A percentile compares a stretch with the other conserved stretches of the same genome.
Conservation (phyloP, 2,329 filamentous ascomycete species). For the Aureobasidium sp. region DNA sequence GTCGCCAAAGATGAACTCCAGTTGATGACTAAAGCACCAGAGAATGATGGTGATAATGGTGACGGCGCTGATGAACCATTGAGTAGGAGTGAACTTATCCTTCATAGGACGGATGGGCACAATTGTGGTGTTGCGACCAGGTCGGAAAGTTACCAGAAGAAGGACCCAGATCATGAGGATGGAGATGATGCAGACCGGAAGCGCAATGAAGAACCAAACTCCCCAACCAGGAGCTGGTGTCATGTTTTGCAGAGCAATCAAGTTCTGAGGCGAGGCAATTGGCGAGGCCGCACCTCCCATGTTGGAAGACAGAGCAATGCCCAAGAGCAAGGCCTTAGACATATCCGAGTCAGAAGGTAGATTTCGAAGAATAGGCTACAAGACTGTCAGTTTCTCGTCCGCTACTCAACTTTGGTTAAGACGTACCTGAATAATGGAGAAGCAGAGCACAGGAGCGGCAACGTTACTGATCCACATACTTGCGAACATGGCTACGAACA, state of each 20-base stretch:
- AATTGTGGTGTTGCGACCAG: conserved; percentile 77
- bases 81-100: conserved; percentile 78
- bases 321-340: conserved; percentile 90
- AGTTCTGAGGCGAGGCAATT: conserved; percentile 95
- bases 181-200: conserved; percentile 86
- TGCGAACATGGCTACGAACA: conserved; percentile 96
- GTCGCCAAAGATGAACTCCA: conserved; percentile 83
- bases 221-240: conserved; percentile 84
- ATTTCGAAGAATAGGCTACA: conserved; percentile 81
- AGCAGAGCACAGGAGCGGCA: conserved; percentile 91
- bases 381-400: conserved; percentile 30
- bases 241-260: conserved; percentile 96
- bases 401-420: neutral
- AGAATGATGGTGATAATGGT: conserved; percentile 78
- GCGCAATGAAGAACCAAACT: conserved; percentile 91
- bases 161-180: conserved; percentile 85
- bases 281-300: conserved; percentile 94
- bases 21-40: conserved; percentile 87
- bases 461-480: conserved; percentile 99
- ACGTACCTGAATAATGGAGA: conserved; percentile 74
- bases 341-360: conserved; percentile 84
- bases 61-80: conserved; percentile 85
- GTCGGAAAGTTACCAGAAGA: conserved; percentile 76
- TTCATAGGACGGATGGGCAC: conserved; percentile 85
- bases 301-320: conserved; percentile 90